Percentiles rank a stretch among this genome's conserved stretches.
These are phyloP conservation scores for Ogataea methylovora DNA, from an alignment of 805 yeast genomes.

Conservation along the genomic window DNA sequence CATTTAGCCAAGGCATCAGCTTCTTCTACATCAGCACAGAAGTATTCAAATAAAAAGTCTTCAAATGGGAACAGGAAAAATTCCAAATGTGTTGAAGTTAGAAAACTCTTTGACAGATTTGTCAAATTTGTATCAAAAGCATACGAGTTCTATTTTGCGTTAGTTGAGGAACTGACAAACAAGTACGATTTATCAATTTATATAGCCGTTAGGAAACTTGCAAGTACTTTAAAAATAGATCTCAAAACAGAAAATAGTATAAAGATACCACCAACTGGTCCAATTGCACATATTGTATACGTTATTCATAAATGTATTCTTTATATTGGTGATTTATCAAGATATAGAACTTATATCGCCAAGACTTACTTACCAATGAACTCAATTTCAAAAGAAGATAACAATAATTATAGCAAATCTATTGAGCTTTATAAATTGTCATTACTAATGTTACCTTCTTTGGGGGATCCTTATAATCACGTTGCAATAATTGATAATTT, in stretches of 20 bases:
- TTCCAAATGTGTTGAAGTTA: constrained; percentile 37
- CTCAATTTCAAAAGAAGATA: constrained; percentile 25
- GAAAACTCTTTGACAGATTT: constrained; percentile 47
- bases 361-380: constrained; percentile 30
- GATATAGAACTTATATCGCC: constrained; percentile 47
- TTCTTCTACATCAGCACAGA: constrained; percentile 17
- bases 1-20: constrained; percentile 7
- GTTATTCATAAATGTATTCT: constrained; percentile 42
- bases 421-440: constrained; percentile 44
- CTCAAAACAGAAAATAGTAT: not conserved
- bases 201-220: constrained; percentile 23
- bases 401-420: constrained; percentile 36
- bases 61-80: not conserved
- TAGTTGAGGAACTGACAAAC: constrained; percentile 34
- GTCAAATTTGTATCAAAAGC: constrained; percentile 41
- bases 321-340: constrained; percentile 49
- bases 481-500: constrained; percentile 49
- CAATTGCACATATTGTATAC: constrained; percentile 23
- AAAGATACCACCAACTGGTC: not conserved
- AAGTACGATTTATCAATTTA: constrained; percentile 30
- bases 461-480: constrained; percentile 61
- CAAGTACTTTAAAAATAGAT: constrained; percentile 19
- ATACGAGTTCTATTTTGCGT: constrained; percentile 36
- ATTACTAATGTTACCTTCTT: constrained; percentile 51
- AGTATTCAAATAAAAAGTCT: constrained; percentile 1